phyloP scores from a whole-genome alignment of 805 yeast species.

The Yamadazyma endophytica region DNA sequence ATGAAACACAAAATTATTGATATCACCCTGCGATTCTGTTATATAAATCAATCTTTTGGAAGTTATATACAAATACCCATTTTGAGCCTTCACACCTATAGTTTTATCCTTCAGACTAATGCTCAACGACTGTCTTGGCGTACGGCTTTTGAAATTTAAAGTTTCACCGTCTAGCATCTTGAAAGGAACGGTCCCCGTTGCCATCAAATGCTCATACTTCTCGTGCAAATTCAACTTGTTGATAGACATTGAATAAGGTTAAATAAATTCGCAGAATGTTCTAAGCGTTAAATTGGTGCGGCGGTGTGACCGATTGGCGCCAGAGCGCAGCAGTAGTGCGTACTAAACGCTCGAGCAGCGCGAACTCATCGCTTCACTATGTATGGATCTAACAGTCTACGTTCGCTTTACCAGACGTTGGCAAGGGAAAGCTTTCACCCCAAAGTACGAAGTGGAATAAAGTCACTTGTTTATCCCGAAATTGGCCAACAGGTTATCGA shows the following conservation, averaged over 20 bases:
- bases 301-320: too few relatives aligned
- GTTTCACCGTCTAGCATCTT: conserved; percentile 18
- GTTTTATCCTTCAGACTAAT: conserved; percentile 15
- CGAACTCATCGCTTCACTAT: too few relatives aligned
- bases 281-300: too few relatives aligned
- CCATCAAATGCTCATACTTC: conserved; percentile 6
- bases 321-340: too few relatives aligned
- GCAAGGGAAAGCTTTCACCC: conserved; percentile 14
- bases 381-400: too few relatives aligned
- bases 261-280: too few relatives aligned
- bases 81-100: conserved; percentile 26
- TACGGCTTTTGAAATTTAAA: conserved; percentile 10
- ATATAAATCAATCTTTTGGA: conserved; percentile 38
- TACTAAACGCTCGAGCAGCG: too few relatives aligned
- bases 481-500: conserved; percentile 41
- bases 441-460: conserved; percentile 1
- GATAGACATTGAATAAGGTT: conserved; percentile 33
- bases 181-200: conserved; percentile 13
- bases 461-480: conserved; percentile 13
- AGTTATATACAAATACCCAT: conserved; percentile 41
- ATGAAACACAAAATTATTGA: conserved; percentile 37
- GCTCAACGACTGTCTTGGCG: conserved; percentile 25
- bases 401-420: conserved; percentile 25
- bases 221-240: conserved; percentile 19
- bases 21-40: conserved; percentile 37